phyloP scores from a whole-genome alignment of 192 early-diverging fungal species.

The Coemansia sp. region DNA sequence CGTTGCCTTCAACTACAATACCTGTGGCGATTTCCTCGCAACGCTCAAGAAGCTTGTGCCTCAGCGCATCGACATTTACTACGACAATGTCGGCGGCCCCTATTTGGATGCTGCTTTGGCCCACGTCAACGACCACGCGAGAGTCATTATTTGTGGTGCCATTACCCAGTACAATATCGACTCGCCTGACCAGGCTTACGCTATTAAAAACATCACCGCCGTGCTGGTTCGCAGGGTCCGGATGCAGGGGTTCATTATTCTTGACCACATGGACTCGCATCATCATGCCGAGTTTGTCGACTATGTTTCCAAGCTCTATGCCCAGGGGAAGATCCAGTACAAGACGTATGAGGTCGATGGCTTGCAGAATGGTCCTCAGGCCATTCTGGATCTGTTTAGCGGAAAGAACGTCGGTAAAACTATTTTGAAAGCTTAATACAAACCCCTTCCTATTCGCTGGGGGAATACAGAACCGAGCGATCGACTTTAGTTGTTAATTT shows the following conservation, averaged over 20 bases:
- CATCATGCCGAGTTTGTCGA: slow-evolving; percentile 55
- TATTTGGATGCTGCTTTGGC: slow-evolving; percentile 68
- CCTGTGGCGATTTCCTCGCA: slow-evolving; percentile 39
- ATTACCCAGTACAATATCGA: slow-evolving; percentile 70
- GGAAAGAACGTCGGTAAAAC: slow-evolving; percentile 72
- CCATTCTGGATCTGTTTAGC: slow-evolving; percentile 59
- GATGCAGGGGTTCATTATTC: slow-evolving; percentile 69
- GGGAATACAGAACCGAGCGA: neutral
- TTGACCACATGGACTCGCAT: slow-evolving; percentile 44
- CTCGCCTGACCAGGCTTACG: slow-evolving; percentile 48
- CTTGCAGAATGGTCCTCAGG: slow-evolving; percentile 62
- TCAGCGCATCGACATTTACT: slow-evolving; percentile 85
- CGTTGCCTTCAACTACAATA: slow-evolving; percentile 93
- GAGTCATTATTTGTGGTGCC: slow-evolving; percentile 71
- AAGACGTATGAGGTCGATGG: slow-evolving; percentile 59
- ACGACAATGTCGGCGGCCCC: slow-evolving; percentile 80
- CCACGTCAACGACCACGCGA: slow-evolving; percentile 59
- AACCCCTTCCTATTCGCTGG: no score
- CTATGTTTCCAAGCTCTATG: slow-evolving; percentile 57
- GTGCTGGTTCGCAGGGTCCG: slow-evolving; percentile 57
- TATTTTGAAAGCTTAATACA: slow-evolving; percentile 55
- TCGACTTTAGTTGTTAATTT: neutral
- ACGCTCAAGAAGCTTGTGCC: slow-evolving; percentile 63
- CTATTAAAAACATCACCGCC: slow-evolving; percentile 57
- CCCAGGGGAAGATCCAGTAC: slow-evolving; percentile 65